A percentile compares a stretch with the other conserved stretches of the same genome.
phyloP scores from a whole-genome alignment of 208 protist genomes.

The Leishmania mexicana region DNA sequence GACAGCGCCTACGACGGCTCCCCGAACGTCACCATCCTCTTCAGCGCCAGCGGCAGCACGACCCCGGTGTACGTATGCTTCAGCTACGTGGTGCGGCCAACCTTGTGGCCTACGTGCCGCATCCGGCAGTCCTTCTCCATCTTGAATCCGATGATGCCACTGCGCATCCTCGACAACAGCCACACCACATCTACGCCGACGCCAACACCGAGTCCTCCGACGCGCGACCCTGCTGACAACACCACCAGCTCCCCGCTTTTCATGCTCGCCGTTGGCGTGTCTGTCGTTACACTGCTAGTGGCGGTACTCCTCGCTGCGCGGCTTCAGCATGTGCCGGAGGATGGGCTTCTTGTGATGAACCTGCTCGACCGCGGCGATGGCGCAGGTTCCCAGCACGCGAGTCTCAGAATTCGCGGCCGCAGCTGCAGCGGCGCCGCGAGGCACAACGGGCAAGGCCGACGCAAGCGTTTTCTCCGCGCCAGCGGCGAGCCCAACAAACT shows the following conservation, averaged over 20 bases:
- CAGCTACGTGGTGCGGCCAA: slow-evolving; percentile 21
- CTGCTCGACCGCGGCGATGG: slow-evolving; percentile 7
- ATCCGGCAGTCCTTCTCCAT: slow-evolving; percentile 24
- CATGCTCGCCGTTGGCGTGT: slow-evolving; percentile 29
- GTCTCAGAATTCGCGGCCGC: background rate
- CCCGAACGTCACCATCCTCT: slow-evolving; percentile 19
- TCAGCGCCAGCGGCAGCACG: slow-evolving; percentile 39
- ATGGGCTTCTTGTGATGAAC: slow-evolving; percentile 17
- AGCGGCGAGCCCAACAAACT: background rate
- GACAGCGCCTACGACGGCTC: slow-evolving; percentile 38
- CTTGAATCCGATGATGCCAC: slow-evolving; percentile 37
- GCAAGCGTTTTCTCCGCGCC: background rate
- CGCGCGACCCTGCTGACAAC: slow-evolving; percentile 23
- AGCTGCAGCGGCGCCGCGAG: background rate
- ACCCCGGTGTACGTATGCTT: slow-evolving; percentile 52
- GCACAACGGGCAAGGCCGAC: background rate
- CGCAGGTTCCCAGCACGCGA: background rate
- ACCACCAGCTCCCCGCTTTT: slow-evolving; percentile 28
- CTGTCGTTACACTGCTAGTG: slow-evolving; percentile 34
- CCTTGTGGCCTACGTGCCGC: slow-evolving; percentile 21
- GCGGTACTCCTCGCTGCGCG: slow-evolving; percentile 36
- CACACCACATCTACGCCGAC: slow-evolving; percentile 5
- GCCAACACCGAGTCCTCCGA: slow-evolving; percentile 28
- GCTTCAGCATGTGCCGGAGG: slow-evolving; percentile 37
- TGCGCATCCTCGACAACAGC: slow-evolving; percentile 29